Base-by-base conservation (phyloP, 805 yeast species). In the Kazachstania martiniae region DNA sequence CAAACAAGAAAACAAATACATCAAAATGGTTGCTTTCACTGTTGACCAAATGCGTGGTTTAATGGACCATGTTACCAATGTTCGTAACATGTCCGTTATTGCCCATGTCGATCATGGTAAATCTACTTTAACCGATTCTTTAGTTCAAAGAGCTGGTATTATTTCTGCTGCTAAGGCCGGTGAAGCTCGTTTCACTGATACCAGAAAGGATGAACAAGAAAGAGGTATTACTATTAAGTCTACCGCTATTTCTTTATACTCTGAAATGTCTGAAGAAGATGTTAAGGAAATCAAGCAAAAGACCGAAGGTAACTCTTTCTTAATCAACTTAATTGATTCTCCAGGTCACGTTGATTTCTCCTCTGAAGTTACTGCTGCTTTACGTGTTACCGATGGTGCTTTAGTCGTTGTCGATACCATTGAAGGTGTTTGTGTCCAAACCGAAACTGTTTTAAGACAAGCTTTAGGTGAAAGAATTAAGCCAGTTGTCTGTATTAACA, bases 61-160 rank as follows among this genome's bases (percentile, higher is more conserved):
- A 71, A 89, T 89, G 98, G 97, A 91, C 93, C 81, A 80, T 72
- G 95, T 87, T 76, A 81, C 96, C 71, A 89, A 89, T 66, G 96
- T 91, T 63, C 95, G 98, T 77, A 91, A 91, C 93, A 91, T 89
- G 94, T 89, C 97, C 70, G 98, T 89, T 70, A 91, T 89, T 80
- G 98, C 98, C 63, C 98, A 89, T 77, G 97, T 89, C 82, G 98
- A 89, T 78, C 98, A 89, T 77, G 98, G 98, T 74, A 89, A 89
- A 71, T 87, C 96, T 53, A 89, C 98, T 58, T 79, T 89, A 69
- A 87, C 98, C 69, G 98, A 89, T 72, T 89, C 98, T 49, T 81
- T 89, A 65, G 98, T 89, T 59, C 97, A 89, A 76, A 81, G 80
- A 62, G 98, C 98, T 54, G 98, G 98, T 86, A 89, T 89, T 68